Base-by-base conservation (phyloP, 1,284 basidiomycete genomes). In the Puccinia hordei region DNA sequence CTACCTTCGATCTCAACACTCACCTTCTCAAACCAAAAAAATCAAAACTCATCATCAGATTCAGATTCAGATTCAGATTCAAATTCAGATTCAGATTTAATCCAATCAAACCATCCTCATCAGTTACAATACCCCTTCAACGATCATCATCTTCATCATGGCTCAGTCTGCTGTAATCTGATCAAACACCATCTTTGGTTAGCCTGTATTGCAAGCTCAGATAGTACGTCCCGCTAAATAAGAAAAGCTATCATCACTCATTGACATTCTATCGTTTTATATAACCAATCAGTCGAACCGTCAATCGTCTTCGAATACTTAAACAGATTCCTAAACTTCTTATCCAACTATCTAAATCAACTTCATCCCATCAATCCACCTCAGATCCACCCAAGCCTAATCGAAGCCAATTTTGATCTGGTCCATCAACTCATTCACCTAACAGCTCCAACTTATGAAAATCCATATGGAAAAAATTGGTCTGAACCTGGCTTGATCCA, bases 381-480 rank as follows among this genome's bases (percentile, higher is more conserved):
- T n/a, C 19, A 57, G 53, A 44, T 71, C 46, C 22, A 5, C 15
- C 69, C 69, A 1, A 72, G 27, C 44, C 5, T 55, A 3, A 72
- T 72, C n/a, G n/a, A 72, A 72, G n/a, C 46, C 44, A 53, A 72
- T 30, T 53, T 53, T 8, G n/a, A 72, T 5, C 51, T 72, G 17
- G 69, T 72, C 5, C 49, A 30, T 17, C 69, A 72, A 72, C 49
- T 72, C 22, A 72, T 72, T n/a, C 44, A 72, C 24, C 30, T 72
- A 19, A 72, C 46, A 4, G 46, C 69, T 22, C 69, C 69, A 8
- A 53, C 69, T 1, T 30, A 33, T 22, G 46, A 72, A 72, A 35
- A 44, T 33, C 69, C 69, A 55, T 72, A 8, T 33, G 69, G 69
- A 17, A 53, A 53, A 72, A 72, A 72, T 30, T 72, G 27, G 12